Evolutionary conservation across 2,329 filamentous ascomycete genomes (phyloP).

Genomic region (Thelonectria rubi): DNA sequence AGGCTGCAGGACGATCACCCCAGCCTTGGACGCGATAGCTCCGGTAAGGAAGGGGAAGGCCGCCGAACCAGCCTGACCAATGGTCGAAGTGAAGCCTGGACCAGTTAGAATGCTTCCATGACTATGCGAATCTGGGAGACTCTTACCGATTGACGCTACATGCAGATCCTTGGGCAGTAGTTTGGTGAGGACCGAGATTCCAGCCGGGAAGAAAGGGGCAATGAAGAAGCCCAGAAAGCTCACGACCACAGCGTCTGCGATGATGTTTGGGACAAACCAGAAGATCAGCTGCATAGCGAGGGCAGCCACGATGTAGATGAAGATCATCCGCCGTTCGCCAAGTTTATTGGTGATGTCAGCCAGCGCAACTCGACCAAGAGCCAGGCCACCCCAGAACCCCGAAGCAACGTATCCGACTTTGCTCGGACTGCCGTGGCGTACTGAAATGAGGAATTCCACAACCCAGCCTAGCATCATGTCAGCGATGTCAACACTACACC

Average conservation of each 20-base stretch:
- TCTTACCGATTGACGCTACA: slow-evolving; percentile 12
- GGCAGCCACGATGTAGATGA: neutral
- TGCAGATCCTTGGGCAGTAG: slow-evolving; percentile 4
- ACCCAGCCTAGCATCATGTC: neutral
- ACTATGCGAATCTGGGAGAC: neutral
- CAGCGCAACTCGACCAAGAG: neutral
- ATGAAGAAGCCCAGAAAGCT: slow-evolving; percentile 3
- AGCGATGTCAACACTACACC: neutral
- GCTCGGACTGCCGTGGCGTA: neutral
- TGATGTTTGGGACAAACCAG: slow-evolving; percentile 4
- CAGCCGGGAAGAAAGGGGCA: slow-evolving; percentile 1
- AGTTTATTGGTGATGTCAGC: slow-evolving; percentile 1
- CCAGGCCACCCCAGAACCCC: slow-evolving; percentile 1
- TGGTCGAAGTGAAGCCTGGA: slow-evolving; percentile 5
- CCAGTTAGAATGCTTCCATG: neutral
- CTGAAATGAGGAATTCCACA: slow-evolving; percentile 2
- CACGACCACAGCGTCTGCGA: slow-evolving; percentile 1
- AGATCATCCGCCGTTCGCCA: slow-evolving; percentile 1
- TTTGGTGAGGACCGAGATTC: slow-evolving; percentile 1
- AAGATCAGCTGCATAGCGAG: slow-evolving; percentile 1
- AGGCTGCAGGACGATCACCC: slow-evolving; percentile 12
- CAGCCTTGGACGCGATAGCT: slow-evolving; percentile 12
- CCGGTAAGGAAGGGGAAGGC: slow-evolving; percentile 15
- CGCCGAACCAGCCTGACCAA: slow-evolving; percentile 17
- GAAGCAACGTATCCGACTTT: slow-evolving; percentile 4